Evolutionary conservation across 495 filamentous ascomycete genomes (phyloP).

Genomic region (Neurospora sp.): DNA sequence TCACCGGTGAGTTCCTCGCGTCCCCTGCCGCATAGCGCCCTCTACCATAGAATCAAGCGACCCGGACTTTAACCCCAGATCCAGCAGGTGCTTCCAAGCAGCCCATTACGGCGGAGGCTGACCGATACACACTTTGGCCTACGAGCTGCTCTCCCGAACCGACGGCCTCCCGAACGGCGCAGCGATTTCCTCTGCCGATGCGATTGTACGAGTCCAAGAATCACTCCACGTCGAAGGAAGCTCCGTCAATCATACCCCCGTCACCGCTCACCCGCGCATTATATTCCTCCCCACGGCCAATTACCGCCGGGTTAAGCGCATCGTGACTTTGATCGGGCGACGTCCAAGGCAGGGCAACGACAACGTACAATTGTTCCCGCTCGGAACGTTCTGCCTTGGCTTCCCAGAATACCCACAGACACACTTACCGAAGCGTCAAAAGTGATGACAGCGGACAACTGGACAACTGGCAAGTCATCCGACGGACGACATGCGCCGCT

Average conservation of each 20-base stretch:
- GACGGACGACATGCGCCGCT: background rate
- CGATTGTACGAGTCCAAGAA: background rate
- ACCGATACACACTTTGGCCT: background rate
- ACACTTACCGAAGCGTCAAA: background rate
- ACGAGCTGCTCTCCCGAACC: background rate
- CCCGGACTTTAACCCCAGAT: background rate
- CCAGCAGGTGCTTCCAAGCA: background rate
- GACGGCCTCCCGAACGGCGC: background rate
- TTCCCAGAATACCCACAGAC: background rate
- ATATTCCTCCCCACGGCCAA: background rate
- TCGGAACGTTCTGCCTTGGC: background rate
- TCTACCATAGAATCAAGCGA: slow-evolving; percentile 2
- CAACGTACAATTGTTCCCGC: background rate
- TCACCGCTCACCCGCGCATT: background rate
- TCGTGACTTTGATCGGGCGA: background rate
- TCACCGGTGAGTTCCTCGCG: slow-evolving; percentile 13
- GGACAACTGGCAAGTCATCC: slow-evolving; percentile 1
- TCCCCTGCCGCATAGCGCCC: slow-evolving; percentile 1
- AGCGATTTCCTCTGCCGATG: background rate
- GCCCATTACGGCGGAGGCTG: background rate
- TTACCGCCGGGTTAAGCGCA: background rate
- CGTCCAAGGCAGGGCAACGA: background rate
- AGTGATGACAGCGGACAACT: background rate
- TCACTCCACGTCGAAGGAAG: background rate
- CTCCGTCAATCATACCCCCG: background rate